Percentiles rank a stretch among this genome's conserved stretches.
phyloP scores from a whole-genome alignment of 441 rosid species.

The California macrophylla region DNA sequence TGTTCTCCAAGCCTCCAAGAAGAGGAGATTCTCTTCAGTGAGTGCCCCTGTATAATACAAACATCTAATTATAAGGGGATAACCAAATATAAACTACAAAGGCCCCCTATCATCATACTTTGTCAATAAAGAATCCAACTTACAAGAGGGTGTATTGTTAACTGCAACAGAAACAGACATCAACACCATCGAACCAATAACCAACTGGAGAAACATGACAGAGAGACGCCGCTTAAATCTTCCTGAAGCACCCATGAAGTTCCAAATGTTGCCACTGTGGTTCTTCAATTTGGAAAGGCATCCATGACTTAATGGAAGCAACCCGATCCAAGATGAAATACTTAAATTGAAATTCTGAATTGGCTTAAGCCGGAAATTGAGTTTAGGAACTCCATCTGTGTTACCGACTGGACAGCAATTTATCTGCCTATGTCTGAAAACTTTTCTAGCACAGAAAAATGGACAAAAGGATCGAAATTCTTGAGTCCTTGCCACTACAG shows the following conservation, averaged over 20 bases:
- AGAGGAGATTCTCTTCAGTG: constrained; percentile 66
- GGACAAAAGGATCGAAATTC: constrained; percentile 23
- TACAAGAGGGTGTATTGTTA: constrained; percentile 45
- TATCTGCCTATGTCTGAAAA: constrained; percentile 4
- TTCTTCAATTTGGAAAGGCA: constrained; percentile 21
- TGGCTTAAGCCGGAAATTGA: not conserved
- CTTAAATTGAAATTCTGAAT: constrained; percentile 12
- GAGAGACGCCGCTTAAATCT: constrained; percentile 32
- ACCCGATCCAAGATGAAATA: constrained; percentile 14
- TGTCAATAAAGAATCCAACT: constrained; percentile 21
- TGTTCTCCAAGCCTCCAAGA: constrained; percentile 90
- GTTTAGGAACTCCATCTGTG: constrained; percentile 14
- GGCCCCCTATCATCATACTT: constrained; percentile 9
- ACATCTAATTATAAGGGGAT: constrained; percentile 2
- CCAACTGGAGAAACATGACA: constrained; percentile 29
- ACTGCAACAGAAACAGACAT: constrained; percentile 45
- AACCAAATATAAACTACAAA: constrained; percentile 1
- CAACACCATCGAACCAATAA: constrained; percentile 39
- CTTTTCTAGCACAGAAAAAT: constrained; percentile 12
- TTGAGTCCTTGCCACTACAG: constrained; percentile 17
- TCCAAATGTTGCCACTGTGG: constrained; percentile 15
- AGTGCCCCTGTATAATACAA: constrained; percentile 44
- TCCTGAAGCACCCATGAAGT: constrained; percentile 21
- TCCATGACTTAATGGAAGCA: constrained; percentile 15
- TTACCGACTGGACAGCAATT: constrained; percentile 11